Conservation (phyloP, 345 rosid genomes). For the Theobroma cacao region DNA sequence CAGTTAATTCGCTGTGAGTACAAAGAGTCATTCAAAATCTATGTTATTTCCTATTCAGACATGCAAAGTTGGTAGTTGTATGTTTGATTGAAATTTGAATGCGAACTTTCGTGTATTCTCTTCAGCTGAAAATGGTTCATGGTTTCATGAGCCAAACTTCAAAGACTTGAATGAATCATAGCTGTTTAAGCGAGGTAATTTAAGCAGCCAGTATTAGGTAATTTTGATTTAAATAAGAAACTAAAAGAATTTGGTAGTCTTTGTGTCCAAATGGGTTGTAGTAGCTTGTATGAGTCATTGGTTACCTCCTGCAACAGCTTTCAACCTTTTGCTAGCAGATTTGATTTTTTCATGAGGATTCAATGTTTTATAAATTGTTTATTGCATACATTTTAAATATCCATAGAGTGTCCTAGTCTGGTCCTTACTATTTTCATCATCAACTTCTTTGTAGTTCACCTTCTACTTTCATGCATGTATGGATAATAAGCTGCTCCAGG, state of each 20-base stretch:
- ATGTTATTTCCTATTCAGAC: conserved; percentile 2
- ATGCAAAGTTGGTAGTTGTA: neutral
- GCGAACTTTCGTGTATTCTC: neutral
- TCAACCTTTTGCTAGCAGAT: neutral
- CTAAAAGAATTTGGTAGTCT: neutral
- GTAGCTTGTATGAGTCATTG: conserved; percentile 3
- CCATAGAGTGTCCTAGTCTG: neutral
- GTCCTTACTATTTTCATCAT: neutral
- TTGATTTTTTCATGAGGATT: neutral
- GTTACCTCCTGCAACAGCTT: neutral
- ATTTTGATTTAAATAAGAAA: neutral
- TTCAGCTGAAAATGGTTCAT: conserved; percentile 1
- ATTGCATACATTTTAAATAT: neutral
- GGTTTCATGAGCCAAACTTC: conserved; percentile 3
- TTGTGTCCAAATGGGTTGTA: neutral
- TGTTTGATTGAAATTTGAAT: neutral
- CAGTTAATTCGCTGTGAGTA: neutral
- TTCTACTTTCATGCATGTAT: neutral
- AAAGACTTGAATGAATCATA: conserved; percentile 1
- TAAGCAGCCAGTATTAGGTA: neutral
- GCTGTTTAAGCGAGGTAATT: neutral
- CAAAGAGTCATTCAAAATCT: neutral
- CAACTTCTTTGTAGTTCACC: neutral
- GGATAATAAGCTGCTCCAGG: neutral
- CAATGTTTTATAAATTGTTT: neutral